Conservation (phyloP, 1,284 basidiomycete genomes). For the Leccinum discolor region DNA sequence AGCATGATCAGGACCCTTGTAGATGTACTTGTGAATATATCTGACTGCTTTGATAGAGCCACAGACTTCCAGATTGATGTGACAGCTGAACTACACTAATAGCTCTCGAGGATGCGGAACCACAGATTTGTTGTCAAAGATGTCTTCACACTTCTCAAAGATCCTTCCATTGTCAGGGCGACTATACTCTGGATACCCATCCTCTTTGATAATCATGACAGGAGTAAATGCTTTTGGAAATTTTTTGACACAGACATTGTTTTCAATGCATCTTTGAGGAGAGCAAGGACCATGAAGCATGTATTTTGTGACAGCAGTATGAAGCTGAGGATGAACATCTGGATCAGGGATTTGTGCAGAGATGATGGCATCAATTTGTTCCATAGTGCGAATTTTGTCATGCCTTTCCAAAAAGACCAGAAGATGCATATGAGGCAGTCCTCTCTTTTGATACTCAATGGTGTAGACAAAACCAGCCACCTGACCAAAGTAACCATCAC, state of each 20-base stretch:
- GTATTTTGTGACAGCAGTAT: too few species aligned
- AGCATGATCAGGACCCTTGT: too few species aligned
- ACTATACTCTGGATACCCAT: too few species aligned
- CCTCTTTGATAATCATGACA: background rate
- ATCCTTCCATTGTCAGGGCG: background rate
- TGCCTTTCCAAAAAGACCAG: background rate
- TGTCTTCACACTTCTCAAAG: background rate
- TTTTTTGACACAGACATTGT: background rate
- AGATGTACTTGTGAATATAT: too few species aligned
- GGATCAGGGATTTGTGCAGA: too few species aligned
- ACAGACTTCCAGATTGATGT: too few species aligned
- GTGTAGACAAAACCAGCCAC: background rate
- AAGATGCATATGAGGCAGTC: background rate
- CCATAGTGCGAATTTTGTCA: background rate
- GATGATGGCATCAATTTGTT: background rate
- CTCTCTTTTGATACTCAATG: background rate
- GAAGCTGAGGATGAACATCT: too few species aligned
- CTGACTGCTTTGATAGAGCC: too few species aligned
- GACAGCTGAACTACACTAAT: background rate
- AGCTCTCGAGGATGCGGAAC: background rate
- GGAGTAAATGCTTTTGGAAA: background rate
- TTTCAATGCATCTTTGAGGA: background rate
- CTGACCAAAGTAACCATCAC: background rate
- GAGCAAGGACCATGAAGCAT: too few species aligned
- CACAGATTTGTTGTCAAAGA: background rate